A percentile compares a stretch with the other conserved stretches of the same genome.
Evolutionary conservation across 805 yeast genomes (phyloP).

Genomic region (Myxozyma melibiosi): DNA sequence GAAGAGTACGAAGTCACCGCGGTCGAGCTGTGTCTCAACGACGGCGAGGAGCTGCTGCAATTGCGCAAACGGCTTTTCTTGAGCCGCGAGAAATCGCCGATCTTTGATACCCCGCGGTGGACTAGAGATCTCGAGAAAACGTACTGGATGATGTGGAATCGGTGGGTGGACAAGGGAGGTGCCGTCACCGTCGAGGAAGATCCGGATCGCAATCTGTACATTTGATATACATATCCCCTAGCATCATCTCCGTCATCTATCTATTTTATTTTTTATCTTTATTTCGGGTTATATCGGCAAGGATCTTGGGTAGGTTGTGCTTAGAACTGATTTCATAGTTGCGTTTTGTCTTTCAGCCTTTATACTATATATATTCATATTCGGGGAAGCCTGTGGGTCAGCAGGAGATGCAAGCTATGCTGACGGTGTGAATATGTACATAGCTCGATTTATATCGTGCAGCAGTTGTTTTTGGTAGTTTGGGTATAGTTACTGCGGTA

Average conservation of each 20-base stretch:
- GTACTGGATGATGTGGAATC: conserved; percentile 38
- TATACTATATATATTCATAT: too few species aligned
- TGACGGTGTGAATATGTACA: too few species aligned
- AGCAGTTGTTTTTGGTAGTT: too few species aligned
- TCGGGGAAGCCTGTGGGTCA: too few species aligned
- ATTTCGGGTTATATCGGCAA: background rate
- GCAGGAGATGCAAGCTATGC: too few species aligned
- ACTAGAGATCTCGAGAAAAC: conserved; percentile 38
- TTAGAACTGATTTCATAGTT: too few species aligned
- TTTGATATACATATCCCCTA: background rate
- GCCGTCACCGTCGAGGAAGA: conserved; percentile 22
- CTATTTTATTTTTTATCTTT: background rate
- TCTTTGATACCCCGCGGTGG: conserved; percentile 39
- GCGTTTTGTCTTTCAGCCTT: too few species aligned
- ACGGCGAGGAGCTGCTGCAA: conserved; percentile 26
- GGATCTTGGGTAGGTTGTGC: too few species aligned
- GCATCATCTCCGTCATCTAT: background rate
- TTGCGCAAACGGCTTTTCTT: conserved; percentile 35
- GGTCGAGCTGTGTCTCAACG: conserved; percentile 31
- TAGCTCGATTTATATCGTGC: too few species aligned
- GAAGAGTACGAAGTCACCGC: conserved; percentile 38
- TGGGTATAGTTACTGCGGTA: too few species aligned
- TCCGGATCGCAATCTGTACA: conserved; percentile 24
- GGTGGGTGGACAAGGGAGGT: conserved; percentile 37
- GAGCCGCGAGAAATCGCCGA: conserved; percentile 30